Evolutionary conservation across 2,329 filamentous ascomycete genomes (phyloP).

Genomic region (Mycosphaerella arachidis): DNA sequence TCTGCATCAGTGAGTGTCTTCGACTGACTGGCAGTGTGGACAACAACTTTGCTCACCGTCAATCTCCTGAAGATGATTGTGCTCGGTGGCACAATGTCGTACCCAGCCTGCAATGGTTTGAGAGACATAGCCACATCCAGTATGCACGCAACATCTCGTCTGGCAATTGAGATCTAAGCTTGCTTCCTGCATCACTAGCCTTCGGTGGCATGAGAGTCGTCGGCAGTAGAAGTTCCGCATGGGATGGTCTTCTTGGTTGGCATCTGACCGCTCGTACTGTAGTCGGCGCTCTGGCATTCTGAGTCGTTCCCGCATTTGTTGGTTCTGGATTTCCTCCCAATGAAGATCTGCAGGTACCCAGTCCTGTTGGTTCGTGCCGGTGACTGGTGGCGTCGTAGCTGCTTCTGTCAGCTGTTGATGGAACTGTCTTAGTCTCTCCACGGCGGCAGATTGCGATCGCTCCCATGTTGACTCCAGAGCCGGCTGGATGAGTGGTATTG

Average conservation of each 20-base stretch:
- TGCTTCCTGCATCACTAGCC: conserved; percentile 9
- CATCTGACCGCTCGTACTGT: neutral
- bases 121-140: conserved; percentile 15
- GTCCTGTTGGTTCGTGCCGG: neutral
- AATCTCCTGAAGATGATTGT: neutral
- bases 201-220: conserved; percentile 10
- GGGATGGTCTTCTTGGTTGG: neutral
- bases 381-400: neutral
- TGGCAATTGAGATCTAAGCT: conserved; percentile 9
- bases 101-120: conserved; percentile 14
- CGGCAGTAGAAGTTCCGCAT: conserved; percentile 11
- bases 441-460: neutral
- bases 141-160: conserved; percentile 14
- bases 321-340: neutral
- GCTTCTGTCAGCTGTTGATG: neutral
- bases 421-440: neutral
- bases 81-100: conserved; percentile 5
- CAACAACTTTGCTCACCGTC: neutral
- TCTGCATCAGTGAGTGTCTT: neutral
- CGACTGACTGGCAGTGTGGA: neutral
- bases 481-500: neutral
- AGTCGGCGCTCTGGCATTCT: neutral
- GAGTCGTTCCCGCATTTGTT: neutral
- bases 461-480: neutral
- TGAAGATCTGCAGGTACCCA: neutral